A percentile compares a stretch with the other conserved stretches of the same genome.
phyloP scores from a whole-genome alignment of 179 eudicot genomes.

The Nepenthes alata region DNA sequence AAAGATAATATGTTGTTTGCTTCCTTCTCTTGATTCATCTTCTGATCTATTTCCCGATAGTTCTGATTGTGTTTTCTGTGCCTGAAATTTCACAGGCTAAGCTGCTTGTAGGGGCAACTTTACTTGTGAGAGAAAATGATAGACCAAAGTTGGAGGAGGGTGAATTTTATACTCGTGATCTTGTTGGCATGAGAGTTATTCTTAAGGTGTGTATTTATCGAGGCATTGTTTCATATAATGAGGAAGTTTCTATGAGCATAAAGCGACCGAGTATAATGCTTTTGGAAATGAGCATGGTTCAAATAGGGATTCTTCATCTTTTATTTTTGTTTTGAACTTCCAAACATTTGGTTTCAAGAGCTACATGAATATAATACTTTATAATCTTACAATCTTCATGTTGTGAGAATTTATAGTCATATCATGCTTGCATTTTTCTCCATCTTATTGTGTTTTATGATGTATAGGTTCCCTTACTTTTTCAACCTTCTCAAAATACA shows the following conservation, averaged over 20 bases:
- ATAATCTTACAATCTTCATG: too few relatives aligned
- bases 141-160: constrained; percentile 84
- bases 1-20: background rate
- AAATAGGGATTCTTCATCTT: too few relatives aligned
- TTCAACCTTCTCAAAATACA: background rate
- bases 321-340: background rate
- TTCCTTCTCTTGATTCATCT: background rate
- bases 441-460: background rate
- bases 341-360: background rate
- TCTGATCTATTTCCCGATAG: background rate
- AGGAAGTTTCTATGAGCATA: background rate
- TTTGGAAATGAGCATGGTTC: background rate
- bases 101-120: constrained; percentile 67
- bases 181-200: constrained; percentile 77
- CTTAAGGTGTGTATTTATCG: constrained; percentile 52
- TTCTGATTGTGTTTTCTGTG: background rate
- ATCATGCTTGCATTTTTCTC: background rate
- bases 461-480: background rate
- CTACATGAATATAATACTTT: too few relatives aligned
- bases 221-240: background rate
- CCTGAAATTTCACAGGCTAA: constrained; percentile 41
- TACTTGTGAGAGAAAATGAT: constrained; percentile 58
- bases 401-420: too few relatives aligned
- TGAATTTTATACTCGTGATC: constrained; percentile 82
- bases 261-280: background rate